A percentile compares a stretch with the other conserved stretches of the same genome.
Evolutionary conservation across 2,329 filamentous ascomycete genomes (phyloP).

Genomic region (Raffaelea albimanens): DNA sequence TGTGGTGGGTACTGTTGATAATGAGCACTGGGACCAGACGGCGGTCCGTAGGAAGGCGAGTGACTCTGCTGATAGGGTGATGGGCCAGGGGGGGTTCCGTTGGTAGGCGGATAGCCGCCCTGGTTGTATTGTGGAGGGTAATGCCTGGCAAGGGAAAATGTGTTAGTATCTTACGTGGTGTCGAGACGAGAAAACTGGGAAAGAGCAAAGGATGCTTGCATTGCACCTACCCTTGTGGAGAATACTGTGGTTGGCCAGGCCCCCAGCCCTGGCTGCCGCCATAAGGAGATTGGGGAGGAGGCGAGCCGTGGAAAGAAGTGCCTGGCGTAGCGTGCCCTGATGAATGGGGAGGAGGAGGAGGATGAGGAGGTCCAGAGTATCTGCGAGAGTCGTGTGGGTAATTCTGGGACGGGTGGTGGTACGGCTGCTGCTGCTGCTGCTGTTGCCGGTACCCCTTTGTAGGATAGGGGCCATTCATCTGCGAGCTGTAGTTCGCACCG

Average conservation of each 20-base stretch:
- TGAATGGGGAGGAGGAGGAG: conserved; percentile 21
- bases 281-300: conserved; percentile 32
- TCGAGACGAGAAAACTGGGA: too few relatives aligned
- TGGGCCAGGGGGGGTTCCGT: conserved; percentile 38
- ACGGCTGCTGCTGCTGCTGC: too few relatives aligned
- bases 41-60: conserved; percentile 45
- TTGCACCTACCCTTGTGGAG: conserved; percentile 30
- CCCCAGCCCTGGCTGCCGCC: conserved; percentile 28
- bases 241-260: conserved; percentile 24
- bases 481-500: background rate
- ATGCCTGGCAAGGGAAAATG: background rate
- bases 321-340: conserved; percentile 29
- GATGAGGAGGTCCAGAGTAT: background rate
- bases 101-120: conserved; percentile 38
- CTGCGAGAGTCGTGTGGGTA: background rate
- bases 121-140: conserved; percentile 48
- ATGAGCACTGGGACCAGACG: conserved; percentile 47
- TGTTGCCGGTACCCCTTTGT: too few relatives aligned
- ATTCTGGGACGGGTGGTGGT: too few relatives aligned
- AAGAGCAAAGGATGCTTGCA: too few relatives aligned
- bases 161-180: too few relatives aligned
- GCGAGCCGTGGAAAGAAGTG: conserved; percentile 35
- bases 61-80: conserved; percentile 44
- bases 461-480: too few relatives aligned
- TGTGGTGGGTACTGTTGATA: conserved; percentile 38